A percentile compares a stretch with the other conserved stretches of the same genome.
Evolutionary conservation across 1,284 basidiomycete genomes (phyloP).

Genomic region (Apiotrichum veenhuisii): DNA sequence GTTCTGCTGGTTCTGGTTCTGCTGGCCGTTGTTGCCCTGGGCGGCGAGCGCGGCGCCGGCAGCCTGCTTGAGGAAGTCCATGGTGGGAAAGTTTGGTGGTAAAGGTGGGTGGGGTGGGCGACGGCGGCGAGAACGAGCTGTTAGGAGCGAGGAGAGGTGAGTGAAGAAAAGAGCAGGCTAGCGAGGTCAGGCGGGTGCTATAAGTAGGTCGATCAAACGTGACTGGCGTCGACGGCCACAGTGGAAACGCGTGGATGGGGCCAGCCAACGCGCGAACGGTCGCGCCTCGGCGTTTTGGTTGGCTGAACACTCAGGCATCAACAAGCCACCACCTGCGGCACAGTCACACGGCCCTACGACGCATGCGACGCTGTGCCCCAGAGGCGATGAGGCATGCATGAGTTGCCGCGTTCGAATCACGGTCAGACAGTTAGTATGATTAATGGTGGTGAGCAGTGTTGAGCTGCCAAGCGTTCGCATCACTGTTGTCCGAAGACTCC

Average conservation of each 20-base stretch:
- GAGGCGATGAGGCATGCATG: too few relatives aligned
- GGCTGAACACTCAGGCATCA: neutral
- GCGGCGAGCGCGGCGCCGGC: neutral
- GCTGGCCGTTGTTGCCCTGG: conserved; percentile 1
- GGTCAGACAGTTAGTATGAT: too few relatives aligned
- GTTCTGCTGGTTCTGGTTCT: conserved; percentile 1
- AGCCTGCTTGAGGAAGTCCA: conserved; percentile 8
- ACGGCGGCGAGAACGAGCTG: neutral
- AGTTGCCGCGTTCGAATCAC: too few relatives aligned
- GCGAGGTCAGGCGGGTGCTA: neutral
- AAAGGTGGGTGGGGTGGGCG: neutral
- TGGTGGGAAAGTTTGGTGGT: neutral
- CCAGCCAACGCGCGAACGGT: neutral
- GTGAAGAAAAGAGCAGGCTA: neutral
- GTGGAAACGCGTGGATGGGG: neutral
- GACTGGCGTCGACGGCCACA: neutral
- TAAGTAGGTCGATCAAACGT: neutral
- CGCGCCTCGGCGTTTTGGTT: neutral
- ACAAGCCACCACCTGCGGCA: neutral
- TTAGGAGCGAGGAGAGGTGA: neutral
- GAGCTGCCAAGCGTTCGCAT: too few relatives aligned
- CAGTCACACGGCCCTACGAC: neutral
- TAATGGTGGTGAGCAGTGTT: too few relatives aligned
- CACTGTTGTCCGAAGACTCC: too few relatives aligned
- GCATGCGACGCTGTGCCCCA: too few relatives aligned